Conservation (phyloP, 1,284 basidiomycete species). For the Apiotrichum akiyoshidainum region DNA sequence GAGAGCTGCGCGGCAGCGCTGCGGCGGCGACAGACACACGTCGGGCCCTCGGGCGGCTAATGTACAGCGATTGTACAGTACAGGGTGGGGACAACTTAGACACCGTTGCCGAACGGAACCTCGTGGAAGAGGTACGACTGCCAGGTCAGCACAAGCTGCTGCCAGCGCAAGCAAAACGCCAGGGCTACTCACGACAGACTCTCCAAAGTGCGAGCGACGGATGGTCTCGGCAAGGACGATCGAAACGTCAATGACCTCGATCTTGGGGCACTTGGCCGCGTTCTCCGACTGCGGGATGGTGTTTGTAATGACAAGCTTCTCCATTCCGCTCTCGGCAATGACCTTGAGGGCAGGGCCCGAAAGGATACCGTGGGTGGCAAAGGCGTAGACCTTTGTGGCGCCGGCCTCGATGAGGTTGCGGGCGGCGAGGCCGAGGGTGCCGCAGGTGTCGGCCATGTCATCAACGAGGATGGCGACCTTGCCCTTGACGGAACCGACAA, state of each 20-base stretch:
- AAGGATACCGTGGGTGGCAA: slow-evolving; percentile 97
- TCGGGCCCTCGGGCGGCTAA: background rate
- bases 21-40: no score
- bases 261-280: slow-evolving; percentile 70
- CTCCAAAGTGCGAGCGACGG: slow-evolving; percentile 62
- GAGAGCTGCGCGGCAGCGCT: no score
- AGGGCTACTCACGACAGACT: slow-evolving; percentile 48
- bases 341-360: slow-evolving; percentile 77
- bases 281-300: slow-evolving; percentile 89
- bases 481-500: slow-evolving; percentile 89
- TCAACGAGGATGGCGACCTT: slow-evolving; percentile 98
- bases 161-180: background rate
- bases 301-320: slow-evolving; percentile 97
- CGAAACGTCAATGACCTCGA: slow-evolving; percentile 94
- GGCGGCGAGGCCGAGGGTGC: slow-evolving; percentile 91
- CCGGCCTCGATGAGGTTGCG: slow-evolving; percentile 86
- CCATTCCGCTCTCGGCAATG: slow-evolving; percentile 71
- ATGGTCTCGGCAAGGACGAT: slow-evolving; percentile 97
- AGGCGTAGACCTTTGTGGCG: slow-evolving; percentile 78
- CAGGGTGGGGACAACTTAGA: slow-evolving; percentile 7
- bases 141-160: background rate
- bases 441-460: slow-evolving; percentile 99
- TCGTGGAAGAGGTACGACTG: slow-evolving; percentile 54
- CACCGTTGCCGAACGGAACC: slow-evolving; percentile 45
- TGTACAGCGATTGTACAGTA: slow-evolving; percentile 2